phyloP scores from a whole-genome alignment of 441 rosid genomes.

The Erodium texanum region DNA sequence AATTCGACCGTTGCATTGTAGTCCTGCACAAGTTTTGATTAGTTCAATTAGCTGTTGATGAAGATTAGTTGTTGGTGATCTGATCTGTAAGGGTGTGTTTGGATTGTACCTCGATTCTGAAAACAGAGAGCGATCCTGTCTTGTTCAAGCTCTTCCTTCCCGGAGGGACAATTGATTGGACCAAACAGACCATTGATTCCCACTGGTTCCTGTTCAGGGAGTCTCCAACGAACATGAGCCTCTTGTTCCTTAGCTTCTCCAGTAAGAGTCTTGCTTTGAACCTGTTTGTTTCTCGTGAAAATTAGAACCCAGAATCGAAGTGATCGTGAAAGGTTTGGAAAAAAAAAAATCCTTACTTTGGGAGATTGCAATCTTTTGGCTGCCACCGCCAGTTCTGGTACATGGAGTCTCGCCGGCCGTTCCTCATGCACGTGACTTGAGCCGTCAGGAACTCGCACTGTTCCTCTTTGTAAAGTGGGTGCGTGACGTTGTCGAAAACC shows the following conservation, averaged over 20 bases:
- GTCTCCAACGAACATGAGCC: conserved; percentile 97
- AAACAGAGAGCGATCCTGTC: conserved; percentile 53
- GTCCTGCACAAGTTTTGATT: conserved; percentile 32
- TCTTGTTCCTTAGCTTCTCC: conserved; percentile 78
- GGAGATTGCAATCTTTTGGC: conserved; percentile 68
- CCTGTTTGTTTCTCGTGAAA: conserved; percentile 24
- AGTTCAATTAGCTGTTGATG: too few relatives aligned
- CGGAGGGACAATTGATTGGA: conserved; percentile 58
- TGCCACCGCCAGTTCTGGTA: conserved; percentile 92
- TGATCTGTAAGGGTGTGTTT: neutral
- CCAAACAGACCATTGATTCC: conserved; percentile 56
- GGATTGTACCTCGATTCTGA: conserved; percentile 50
- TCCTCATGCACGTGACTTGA: conserved; percentile 77
- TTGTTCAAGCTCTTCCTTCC: conserved; percentile 72
- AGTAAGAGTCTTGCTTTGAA: conserved; percentile 59
- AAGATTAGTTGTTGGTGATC: too few relatives aligned
- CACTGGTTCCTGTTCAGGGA: conserved; percentile 51
- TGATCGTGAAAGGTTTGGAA: neutral
- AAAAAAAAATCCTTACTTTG: conserved; percentile 32
- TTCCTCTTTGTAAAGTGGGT: conserved; percentile 67
- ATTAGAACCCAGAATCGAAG: neutral
- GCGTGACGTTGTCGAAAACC: conserved; percentile 57
- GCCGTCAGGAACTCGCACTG: conserved; percentile 76
- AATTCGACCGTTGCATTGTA: conserved; percentile 88
- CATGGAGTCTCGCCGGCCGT: conserved; percentile 69